These are phyloP conservation scores for Arabis hirsuta DNA, from an alignment of 345 rosid species.

Conservation along the genomic window DNA sequence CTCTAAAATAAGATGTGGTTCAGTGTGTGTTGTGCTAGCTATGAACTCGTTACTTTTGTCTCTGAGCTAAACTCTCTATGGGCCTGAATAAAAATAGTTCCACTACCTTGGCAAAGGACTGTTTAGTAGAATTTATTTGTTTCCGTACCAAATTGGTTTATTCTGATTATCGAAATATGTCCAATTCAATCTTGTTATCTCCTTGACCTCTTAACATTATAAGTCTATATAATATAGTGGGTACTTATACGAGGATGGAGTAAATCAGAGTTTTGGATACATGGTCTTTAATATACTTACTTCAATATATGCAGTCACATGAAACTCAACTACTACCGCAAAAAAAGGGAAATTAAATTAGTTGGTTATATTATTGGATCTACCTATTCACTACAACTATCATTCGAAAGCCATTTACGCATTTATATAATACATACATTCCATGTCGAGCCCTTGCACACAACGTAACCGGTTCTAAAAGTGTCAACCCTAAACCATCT, in stretches of 20 bases:
- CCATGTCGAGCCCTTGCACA: slow-evolving; percentile 19
- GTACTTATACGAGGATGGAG: not conserved
- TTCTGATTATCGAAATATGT: too few relatives aligned
- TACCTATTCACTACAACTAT: slow-evolving; percentile 18
- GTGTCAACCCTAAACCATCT: not conserved
- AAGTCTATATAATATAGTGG: too few relatives aligned
- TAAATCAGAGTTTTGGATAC: not conserved
- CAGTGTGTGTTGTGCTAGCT: slow-evolving; percentile 14
- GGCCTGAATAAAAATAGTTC: slow-evolving; percentile 10
- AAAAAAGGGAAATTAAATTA: not conserved
- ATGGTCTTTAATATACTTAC: not conserved
- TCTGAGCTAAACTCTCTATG: slow-evolving; percentile 8
- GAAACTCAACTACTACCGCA: slow-evolving; percentile 25
- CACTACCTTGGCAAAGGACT: slow-evolving; percentile 12
- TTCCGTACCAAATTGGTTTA: slow-evolving; percentile 21
- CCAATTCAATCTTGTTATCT: too few relatives aligned
- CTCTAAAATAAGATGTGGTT: slow-evolving; percentile 27
- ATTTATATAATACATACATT: slow-evolving; percentile 25
- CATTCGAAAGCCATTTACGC: slow-evolving; percentile 22
- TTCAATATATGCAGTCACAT: slow-evolving; percentile 36
- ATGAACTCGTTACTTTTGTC: slow-evolving; percentile 14
- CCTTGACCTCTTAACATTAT: too few relatives aligned
- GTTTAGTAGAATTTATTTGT: not conserved
- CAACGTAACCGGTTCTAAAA: slow-evolving; percentile 10
- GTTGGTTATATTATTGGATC: slow-evolving; percentile 29